Evolutionary conservation across 192 early-diverging fungal species (phyloP).

Genomic region (Rhizophagus clarus): DNA sequence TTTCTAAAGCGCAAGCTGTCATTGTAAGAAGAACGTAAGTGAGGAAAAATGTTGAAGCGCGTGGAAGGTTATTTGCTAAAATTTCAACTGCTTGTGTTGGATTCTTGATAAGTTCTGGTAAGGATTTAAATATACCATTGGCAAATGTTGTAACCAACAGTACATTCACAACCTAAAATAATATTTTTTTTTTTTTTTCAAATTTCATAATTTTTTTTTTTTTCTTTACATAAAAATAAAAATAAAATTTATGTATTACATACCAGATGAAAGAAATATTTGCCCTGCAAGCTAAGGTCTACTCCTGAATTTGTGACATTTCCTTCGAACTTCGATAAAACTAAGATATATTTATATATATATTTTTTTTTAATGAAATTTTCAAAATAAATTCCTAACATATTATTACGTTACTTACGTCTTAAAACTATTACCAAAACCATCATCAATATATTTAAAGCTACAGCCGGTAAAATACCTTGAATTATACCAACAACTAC

Average conservation of each 20-base stretch:
- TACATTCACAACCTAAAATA: slow-evolving; percentile 69
- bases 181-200: neutral
- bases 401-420: slow-evolving; percentile 34
- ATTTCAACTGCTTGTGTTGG: slow-evolving; percentile 42
- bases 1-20: slow-evolving; percentile 62
- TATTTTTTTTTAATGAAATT: neutral
- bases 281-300: slow-evolving; percentile 38
- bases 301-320: slow-evolving; percentile 12
- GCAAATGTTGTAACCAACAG: slow-evolving; percentile 77
- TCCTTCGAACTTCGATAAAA: slow-evolving; percentile 62
- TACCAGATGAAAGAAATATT: slow-evolving; percentile 81
- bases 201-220: no score
- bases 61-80: slow-evolving; percentile 66
- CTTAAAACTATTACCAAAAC: slow-evolving; percentile 69
- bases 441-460: slow-evolving; percentile 69
- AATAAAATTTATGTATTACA: neutral
- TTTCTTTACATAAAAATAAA: no score
- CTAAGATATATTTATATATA: slow-evolving; percentile 6
- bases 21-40: slow-evolving; percentile 82
- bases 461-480: slow-evolving; percentile 76
- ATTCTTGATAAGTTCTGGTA: slow-evolving; percentile 33
- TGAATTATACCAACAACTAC: slow-evolving; percentile 42
- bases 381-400: neutral
- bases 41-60: slow-evolving; percentile 79
- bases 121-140: slow-evolving; percentile 55